These are phyloP conservation scores for Evernia prunastri DNA, from an alignment of 495 filamentous ascomycete species.

Conservation along the genomic window DNA sequence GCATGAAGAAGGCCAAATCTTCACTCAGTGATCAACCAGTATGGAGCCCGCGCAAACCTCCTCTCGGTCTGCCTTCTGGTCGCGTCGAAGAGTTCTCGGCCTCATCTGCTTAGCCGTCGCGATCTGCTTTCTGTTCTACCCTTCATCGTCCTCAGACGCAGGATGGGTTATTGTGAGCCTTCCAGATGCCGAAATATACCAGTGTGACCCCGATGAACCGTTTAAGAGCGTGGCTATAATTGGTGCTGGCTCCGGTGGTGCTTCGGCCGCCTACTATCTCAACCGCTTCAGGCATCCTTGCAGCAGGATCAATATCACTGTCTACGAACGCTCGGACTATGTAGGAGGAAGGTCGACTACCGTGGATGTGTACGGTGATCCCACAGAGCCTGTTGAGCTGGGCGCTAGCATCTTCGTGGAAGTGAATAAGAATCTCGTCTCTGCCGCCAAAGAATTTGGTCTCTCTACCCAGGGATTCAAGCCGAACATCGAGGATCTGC, in stretches of 20 bases:
- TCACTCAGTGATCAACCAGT: not conserved
- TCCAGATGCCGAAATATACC: not conserved
- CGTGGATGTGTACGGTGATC: conserved; percentile 69
- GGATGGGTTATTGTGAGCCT: not conserved
- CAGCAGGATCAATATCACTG: conserved; percentile 60
- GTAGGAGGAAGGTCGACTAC: conserved; percentile 88
- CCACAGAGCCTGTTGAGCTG: conserved; percentile 68
- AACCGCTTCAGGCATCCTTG: conserved; percentile 51
- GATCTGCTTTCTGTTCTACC: not conserved
- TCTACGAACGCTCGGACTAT: conserved; percentile 76
- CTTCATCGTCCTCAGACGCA: not conserved
- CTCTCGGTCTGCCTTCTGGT: conserved; percentile 1
- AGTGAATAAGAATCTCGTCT: conserved; percentile 74
- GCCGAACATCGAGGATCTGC: conserved; percentile 33
- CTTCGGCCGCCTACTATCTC: conserved; percentile 80
- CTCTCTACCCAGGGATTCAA: conserved; percentile 44
- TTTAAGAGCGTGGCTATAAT: conserved; percentile 44
- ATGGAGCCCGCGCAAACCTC: not conserved
- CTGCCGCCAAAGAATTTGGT: conserved; percentile 65
- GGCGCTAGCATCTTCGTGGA: conserved; percentile 90
- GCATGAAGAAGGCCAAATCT: not conserved
- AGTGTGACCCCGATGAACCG: conserved; percentile 12
- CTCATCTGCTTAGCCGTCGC: not conserved
- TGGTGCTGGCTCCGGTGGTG: conserved; percentile 76
- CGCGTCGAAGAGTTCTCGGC: not conserved